phyloP scores from a whole-genome alignment of 2,329 filamentous ascomycete genomes.

The Colletotrichum nymphaeae region DNA sequence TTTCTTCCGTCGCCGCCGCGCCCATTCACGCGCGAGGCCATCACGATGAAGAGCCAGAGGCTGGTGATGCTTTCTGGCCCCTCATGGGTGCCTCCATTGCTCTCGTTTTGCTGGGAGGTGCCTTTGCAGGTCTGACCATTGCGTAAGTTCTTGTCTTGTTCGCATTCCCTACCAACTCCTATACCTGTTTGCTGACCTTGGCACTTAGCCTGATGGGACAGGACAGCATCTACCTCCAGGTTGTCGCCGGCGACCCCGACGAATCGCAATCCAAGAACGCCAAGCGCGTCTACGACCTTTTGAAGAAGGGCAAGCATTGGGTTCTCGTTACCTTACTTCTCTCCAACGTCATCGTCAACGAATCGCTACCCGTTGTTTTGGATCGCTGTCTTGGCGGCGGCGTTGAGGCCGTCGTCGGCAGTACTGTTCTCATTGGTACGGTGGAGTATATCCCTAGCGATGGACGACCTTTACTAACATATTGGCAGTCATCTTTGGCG shows the following conservation, averaged over 20 bases:
- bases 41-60: slow-evolving; percentile 60
- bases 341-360: slow-evolving; percentile 98
- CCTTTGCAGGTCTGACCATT: slow-evolving; percentile 94
- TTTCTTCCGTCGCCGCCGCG: slow-evolving; percentile 61
- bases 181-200: slow-evolving; percentile 30
- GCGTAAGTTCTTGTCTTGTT: slow-evolving; percentile 66
- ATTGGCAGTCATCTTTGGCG: slow-evolving; percentile 89
- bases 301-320: slow-evolving; percentile 96
- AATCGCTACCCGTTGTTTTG: slow-evolving; percentile 93
- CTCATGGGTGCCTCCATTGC: slow-evolving; percentile 83
- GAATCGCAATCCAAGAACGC: slow-evolving; percentile 90
- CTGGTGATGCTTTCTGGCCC: slow-evolving; percentile 79
- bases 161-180: not conserved
- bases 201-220: slow-evolving; percentile 68
- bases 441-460: slow-evolving; percentile 22
- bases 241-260: slow-evolving; percentile 86
- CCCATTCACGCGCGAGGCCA: slow-evolving; percentile 52
- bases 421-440: slow-evolving; percentile 92
- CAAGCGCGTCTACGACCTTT: slow-evolving; percentile 79
- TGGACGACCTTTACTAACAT: not conserved
- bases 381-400: slow-evolving; percentile 94
- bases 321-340: slow-evolving; percentile 93
- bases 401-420: slow-evolving; percentile 92
- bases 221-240: slow-evolving; percentile 97
- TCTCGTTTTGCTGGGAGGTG: slow-evolving; percentile 88